Conservation (phyloP, 176 grass and related monocot genomes). For the Neostapfia colusana region DNA sequence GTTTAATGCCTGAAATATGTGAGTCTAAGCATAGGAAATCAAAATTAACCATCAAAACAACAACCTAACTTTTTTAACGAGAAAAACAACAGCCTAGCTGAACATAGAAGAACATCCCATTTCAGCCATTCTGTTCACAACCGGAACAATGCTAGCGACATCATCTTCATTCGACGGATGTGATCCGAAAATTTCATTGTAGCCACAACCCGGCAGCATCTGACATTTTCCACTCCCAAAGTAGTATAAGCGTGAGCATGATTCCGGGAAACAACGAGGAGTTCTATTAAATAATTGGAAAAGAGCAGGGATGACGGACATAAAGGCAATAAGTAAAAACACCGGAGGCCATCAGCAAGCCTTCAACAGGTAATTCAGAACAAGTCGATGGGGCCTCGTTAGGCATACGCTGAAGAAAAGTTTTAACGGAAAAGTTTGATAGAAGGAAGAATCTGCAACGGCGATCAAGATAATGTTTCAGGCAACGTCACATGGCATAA, state of each 20-base stretch:
- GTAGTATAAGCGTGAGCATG: not conserved
- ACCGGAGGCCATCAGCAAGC: not conserved
- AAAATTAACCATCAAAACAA: too few species aligned
- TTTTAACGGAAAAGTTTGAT: not conserved
- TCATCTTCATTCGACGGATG: not conserved
- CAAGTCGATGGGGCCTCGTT: not conserved
- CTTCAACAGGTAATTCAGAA: not conserved
- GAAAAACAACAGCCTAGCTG: too few species aligned
- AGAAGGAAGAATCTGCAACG: constrained; percentile 8
- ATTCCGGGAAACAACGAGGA: not conserved
- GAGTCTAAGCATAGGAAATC: too few species aligned
- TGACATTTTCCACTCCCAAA: not conserved
- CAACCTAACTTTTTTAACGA: too few species aligned
- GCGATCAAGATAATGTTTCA: not conserved
- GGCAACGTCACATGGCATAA: not conserved
- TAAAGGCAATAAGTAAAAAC: not conserved
- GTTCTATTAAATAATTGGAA: not conserved
- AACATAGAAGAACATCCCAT: too few species aligned
- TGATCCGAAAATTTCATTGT: not conserved
- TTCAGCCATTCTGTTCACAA: not conserved
- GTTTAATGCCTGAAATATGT: too few species aligned
- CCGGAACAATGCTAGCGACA: not conserved
- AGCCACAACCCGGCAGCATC: not conserved
- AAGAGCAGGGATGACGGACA: not conserved
- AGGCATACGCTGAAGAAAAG: not conserved